Evolutionary conservation across 192 early-diverging fungal genomes (phyloP).

Genomic region (Coemansia nantahalensis): DNA sequence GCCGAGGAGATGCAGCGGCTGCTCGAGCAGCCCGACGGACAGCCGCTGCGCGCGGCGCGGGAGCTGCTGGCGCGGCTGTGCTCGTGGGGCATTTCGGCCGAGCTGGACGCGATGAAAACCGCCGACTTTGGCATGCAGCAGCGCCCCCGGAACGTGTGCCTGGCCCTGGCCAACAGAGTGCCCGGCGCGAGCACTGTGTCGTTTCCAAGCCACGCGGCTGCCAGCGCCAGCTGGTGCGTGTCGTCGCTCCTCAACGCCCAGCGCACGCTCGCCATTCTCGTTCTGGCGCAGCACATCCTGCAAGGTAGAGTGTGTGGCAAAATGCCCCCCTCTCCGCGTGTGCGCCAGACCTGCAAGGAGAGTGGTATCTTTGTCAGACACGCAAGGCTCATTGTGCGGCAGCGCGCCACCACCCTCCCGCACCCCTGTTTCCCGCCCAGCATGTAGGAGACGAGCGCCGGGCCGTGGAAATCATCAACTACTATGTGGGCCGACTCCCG

Average conservation of each 20-base stretch:
- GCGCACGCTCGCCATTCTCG: conserved; percentile 47
- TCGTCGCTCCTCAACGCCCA: conserved; percentile 51
- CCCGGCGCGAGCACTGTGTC: conserved; percentile 17
- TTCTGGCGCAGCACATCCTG: conserved; percentile 28
- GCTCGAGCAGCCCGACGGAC: neutral
- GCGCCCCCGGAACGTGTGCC: conserved; percentile 16
- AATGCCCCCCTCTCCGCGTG: too few relatives aligned
- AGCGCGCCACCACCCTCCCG: too few relatives aligned
- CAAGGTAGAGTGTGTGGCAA: conserved; percentile 24
- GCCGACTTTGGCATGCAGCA: conserved; percentile 28
- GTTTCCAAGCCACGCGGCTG: conserved; percentile 15
- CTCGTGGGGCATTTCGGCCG: conserved; percentile 34
- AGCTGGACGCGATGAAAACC: conserved; percentile 36
- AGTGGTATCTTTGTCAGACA: too few relatives aligned
- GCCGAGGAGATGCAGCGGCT: conserved; percentile 20
- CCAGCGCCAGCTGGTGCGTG: conserved; percentile 41
- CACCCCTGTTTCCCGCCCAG: too few relatives aligned
- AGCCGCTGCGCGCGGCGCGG: conserved; percentile 21
- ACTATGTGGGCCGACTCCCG: conserved; percentile 44
- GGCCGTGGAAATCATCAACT: conserved; percentile 53
- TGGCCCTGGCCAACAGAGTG: conserved; percentile 27
- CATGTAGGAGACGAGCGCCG: conserved; percentile 39
- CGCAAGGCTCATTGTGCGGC: too few relatives aligned
- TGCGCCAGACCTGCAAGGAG: too few relatives aligned
- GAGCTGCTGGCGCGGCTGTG: conserved; percentile 40